A percentile compares a stretch with the other conserved stretches of the same genome.
Evolutionary conservation across 2,329 filamentous ascomycete genomes (phyloP).

Genomic region (Fusarium ambrosium): DNA sequence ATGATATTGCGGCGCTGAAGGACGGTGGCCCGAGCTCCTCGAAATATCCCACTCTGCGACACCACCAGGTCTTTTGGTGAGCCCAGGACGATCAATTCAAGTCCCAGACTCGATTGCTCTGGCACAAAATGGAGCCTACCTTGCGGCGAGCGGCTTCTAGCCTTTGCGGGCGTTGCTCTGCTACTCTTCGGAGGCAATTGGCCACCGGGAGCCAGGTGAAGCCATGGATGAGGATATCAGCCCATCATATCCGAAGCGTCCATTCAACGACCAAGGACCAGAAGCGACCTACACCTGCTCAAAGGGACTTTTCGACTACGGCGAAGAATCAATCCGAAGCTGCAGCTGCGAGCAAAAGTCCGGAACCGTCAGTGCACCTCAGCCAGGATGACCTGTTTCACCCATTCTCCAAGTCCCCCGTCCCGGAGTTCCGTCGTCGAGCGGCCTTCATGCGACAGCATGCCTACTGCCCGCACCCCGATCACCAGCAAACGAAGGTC

Average conservation of each 20-base stretch:
- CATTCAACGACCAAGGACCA: conserved; percentile 47
- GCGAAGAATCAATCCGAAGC: conserved; percentile 46
- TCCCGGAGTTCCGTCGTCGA: conserved; percentile 86
- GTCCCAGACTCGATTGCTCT: conserved; percentile 16
- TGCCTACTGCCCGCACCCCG: conserved; percentile 92
- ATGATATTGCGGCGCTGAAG: conserved; percentile 52
- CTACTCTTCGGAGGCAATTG: conserved; percentile 51
- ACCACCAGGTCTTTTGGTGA: conserved; percentile 37
- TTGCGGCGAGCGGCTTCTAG: conserved; percentile 56
- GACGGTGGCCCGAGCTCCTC: conserved; percentile 49
- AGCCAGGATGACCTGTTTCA: conserved; percentile 90
- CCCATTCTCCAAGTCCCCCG: conserved; percentile 88
- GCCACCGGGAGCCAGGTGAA: conserved; percentile 35
- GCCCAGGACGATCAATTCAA: conserved; percentile 20
- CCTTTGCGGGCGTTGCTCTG: conserved; percentile 58
- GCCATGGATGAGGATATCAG: conserved; percentile 47
- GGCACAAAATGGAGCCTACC: conserved; percentile 55
- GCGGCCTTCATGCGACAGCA: conserved; percentile 94
- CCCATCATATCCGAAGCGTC: conserved; percentile 48
- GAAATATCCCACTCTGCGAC: conserved; percentile 46
- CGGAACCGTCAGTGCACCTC: conserved; percentile 57
- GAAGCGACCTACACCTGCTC: conserved; percentile 33
- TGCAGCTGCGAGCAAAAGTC: conserved; percentile 40
- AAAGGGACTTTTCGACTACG: conserved; percentile 51
- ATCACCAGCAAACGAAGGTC: conserved; percentile 81